Percentiles rank a stretch among this genome's conserved stretches.
These are phyloP conservation scores for Nidula microcarpa DNA, from an alignment of 768 basidiomycete species.

Conservation along the genomic window DNA sequence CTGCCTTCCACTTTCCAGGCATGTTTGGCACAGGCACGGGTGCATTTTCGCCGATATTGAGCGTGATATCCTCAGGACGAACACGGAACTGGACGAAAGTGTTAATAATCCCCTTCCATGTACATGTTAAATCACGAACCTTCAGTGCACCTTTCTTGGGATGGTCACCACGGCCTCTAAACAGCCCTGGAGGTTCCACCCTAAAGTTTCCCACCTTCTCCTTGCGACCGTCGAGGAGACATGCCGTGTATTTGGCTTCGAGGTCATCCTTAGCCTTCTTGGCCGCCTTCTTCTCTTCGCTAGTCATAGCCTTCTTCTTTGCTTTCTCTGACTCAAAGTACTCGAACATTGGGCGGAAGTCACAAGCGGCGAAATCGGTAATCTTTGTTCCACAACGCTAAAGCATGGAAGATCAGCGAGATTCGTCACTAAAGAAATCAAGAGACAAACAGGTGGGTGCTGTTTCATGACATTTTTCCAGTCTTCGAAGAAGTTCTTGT, in stretches of 20 bases:
- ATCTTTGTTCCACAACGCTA: conserved; percentile 77
- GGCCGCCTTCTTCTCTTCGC: conserved; percentile 86
- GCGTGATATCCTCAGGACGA: conserved; percentile 89
- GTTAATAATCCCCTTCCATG: conserved; percentile 1
- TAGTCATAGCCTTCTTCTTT: conserved; percentile 83
- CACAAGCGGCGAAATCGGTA: conserved; percentile 73
- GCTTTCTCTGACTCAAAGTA: conserved; percentile 90
- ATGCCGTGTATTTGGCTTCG: conserved; percentile 82
- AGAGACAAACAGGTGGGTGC: conserved; percentile 72
- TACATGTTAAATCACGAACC: conserved; percentile 37
- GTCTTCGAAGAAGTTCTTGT: conserved; percentile 94
- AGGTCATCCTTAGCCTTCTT: conserved; percentile 83
- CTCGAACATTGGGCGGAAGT: conserved; percentile 93
- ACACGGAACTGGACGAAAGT: conserved; percentile 68
- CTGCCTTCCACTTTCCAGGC: conserved; percentile 86
- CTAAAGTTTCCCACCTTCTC: conserved; percentile 99
- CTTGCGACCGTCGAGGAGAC: conserved; percentile 92
- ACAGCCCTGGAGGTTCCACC: conserved; percentile 97
- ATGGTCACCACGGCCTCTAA: conserved; percentile 97
- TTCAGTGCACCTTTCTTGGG: conserved; percentile 96
- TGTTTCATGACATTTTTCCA: conserved; percentile 76
- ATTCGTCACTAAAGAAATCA: not conserved
- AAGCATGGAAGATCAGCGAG: conserved; percentile 6
- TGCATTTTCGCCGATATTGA: conserved; percentile 84
- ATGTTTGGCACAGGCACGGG: conserved; percentile 85